Conservation (phyloP, 1,139 yeast genomes). For the Hyphopichia wangnamkhiaoensis region DNA sequence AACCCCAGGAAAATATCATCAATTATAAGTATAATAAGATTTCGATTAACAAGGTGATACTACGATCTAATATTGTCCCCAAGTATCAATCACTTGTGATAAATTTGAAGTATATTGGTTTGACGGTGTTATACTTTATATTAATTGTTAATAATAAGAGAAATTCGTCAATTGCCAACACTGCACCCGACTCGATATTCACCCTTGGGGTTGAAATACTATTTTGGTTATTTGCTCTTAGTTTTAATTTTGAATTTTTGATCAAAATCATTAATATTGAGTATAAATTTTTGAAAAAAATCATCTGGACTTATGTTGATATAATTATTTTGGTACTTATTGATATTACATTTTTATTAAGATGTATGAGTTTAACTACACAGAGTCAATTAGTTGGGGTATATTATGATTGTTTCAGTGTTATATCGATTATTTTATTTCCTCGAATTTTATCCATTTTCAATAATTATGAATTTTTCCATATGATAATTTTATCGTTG, state of each 20-base stretch:
- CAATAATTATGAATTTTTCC: constrained; percentile 56
- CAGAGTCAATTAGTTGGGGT: constrained; percentile 11
- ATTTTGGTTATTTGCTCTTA: constrained; percentile 39
- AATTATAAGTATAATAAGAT: constrained; percentile 38
- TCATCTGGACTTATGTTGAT: constrained; percentile 46
- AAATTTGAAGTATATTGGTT: constrained; percentile 34
- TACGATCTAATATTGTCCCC: constrained; percentile 39
- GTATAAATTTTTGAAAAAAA: constrained; percentile 34
- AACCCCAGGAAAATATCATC: constrained; percentile 21
- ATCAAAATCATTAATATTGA: constrained; percentile 47
- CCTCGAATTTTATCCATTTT: constrained; percentile 57
- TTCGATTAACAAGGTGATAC: constrained; percentile 30
- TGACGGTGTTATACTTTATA: constrained; percentile 34
- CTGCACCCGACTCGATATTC: background rate
- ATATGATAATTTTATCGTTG: constrained; percentile 52
- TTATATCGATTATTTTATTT: constrained; percentile 53
- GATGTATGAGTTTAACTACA: constrained; percentile 13
- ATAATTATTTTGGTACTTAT: constrained; percentile 32
- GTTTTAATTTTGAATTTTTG: constrained; percentile 38
- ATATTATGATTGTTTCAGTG: constrained; percentile 39
- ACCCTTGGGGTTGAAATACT: constrained; percentile 18
- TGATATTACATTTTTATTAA: constrained; percentile 30
- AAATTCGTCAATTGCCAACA: background rate
- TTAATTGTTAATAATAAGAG: constrained; percentile 29
- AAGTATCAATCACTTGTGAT: constrained; percentile 46